Percentiles rank a stretch among this genome's conserved stretches.
Evolutionary conservation across 1,284 basidiomycete species (phyloP).

Genomic region (Apiotrichum mycotoxinovorans): DNA sequence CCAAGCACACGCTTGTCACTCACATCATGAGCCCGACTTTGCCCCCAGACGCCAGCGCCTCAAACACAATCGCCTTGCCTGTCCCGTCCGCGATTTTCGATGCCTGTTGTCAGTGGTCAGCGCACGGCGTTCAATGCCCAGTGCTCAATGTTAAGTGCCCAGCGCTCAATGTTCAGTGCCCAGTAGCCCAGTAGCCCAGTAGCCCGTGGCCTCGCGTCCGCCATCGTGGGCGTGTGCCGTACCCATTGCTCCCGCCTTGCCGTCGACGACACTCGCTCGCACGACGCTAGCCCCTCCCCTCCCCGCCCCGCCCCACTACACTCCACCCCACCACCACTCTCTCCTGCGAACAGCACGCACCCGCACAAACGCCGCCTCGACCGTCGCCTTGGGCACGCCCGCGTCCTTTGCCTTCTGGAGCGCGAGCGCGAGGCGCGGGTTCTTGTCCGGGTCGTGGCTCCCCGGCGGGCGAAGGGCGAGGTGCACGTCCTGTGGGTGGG

Average conservation of each 20-base stretch:
- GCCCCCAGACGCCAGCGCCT: constrained; percentile 64
- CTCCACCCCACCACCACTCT: no score
- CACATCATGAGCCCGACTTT: constrained; percentile 72
- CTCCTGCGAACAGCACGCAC: constrained; percentile 49
- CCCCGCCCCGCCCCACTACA: no score
- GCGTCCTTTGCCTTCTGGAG: constrained; percentile 62
- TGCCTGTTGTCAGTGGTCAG: constrained; percentile 28
- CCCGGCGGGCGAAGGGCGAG: constrained; percentile 64
- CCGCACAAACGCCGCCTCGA: constrained; percentile 66
- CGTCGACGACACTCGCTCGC: no score
- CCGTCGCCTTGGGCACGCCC: constrained; percentile 72
- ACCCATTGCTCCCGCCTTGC: no score
- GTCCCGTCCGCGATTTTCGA: constrained; percentile 32
- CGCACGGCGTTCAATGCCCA: no score
- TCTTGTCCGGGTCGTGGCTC: constrained; percentile 63
- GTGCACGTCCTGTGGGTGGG: constrained; percentile 63
- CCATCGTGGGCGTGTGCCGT: no score
- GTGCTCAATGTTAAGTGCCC: no score
- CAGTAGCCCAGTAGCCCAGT: no score
- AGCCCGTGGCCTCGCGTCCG: no score
- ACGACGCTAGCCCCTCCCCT: no score
- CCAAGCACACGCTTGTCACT: no score
- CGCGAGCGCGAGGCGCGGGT: constrained; percentile 60
- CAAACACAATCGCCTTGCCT: constrained; percentile 57
- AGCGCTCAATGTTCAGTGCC: no score